These are phyloP conservation scores for Pseudogymnoascus sp. DNA, from an alignment of 2,329 filamentous ascomycete genomes.

Conservation along the genomic window DNA sequence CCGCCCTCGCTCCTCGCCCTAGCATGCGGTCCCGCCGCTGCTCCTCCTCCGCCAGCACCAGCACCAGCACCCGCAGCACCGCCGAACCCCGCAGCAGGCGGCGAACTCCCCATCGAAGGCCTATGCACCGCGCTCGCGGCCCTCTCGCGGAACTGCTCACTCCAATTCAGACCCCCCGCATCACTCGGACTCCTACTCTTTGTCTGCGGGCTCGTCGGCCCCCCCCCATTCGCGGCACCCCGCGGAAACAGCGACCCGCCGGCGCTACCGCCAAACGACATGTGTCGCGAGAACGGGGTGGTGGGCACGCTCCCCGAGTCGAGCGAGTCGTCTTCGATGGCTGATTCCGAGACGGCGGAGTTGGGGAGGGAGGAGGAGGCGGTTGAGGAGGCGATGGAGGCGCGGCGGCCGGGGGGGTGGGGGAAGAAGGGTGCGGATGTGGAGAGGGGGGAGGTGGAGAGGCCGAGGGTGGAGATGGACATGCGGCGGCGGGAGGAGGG, in stretches of 20 bases:
- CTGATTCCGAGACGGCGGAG: conserved; percentile 61
- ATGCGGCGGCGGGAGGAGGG: conserved; percentile 55
- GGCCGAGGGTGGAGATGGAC: conserved; percentile 64
- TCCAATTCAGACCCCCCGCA: conserved; percentile 85
- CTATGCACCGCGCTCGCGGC: conserved; percentile 70
- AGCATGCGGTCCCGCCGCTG: conserved; percentile 46
- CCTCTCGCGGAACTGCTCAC: conserved; percentile 86
- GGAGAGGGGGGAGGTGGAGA: conserved; percentile 63
- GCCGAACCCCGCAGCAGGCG: conserved; percentile 34
- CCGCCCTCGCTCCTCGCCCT: conserved; percentile 21
- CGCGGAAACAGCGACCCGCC: conserved; percentile 20
- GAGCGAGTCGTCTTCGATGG: conserved; percentile 60
- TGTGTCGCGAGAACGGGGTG: conserved; percentile 71
- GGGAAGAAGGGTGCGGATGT: conserved; percentile 40
- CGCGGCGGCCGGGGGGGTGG: conserved; percentile 47
- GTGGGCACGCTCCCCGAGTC: conserved; percentile 51
- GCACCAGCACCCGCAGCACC: conserved; percentile 36
- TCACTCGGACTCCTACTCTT: conserved; percentile 64
- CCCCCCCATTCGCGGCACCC: conserved; percentile 16
- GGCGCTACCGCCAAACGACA: conserved; percentile 66
- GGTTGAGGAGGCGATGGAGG: conserved; percentile 55
- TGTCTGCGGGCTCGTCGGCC: conserved; percentile 50
- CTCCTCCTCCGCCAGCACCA: conserved; percentile 44
- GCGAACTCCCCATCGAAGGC: conserved; percentile 46
- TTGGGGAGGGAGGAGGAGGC: conserved; percentile 38